Conservation (phyloP, 164 flowering plant genomes). For the Magnolia kwangsiensis region DNA sequence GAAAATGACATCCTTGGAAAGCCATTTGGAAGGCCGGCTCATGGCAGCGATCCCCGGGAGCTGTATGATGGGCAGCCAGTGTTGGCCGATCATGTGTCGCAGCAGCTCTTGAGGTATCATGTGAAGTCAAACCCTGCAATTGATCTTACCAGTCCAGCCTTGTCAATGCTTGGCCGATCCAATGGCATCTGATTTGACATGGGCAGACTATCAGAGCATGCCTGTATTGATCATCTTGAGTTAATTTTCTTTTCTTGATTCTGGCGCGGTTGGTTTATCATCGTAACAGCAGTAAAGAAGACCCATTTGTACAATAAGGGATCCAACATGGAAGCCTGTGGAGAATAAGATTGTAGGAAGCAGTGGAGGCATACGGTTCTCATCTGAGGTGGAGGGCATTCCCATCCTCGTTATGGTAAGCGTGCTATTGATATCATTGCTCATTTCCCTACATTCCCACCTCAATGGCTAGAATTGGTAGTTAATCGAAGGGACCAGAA, state of each 20-base stretch:
- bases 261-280: not conserved
- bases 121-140: slow-evolving; percentile 41
- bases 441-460: no score
- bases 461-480: no score
- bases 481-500: no score
- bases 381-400: not conserved
- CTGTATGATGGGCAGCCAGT: slow-evolving; percentile 57
- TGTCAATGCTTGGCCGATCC: slow-evolving; percentile 33
- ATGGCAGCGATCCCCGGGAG: slow-evolving; percentile 30
- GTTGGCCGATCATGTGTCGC: slow-evolving; percentile 61
- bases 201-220: not conserved
- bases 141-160: slow-evolving; percentile 42
- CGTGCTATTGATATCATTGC: not conserved
- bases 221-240: not conserved
- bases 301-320: no score
- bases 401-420: not conserved
- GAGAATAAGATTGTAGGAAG: not conserved
- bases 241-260: no score
- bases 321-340: not conserved
- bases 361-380: not conserved
- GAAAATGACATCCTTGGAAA: slow-evolving; percentile 49
- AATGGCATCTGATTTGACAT: slow-evolving; percentile 30
- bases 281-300: not conserved
- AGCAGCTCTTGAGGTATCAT: slow-evolving; percentile 63
- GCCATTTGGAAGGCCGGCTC: slow-evolving; percentile 42